Base-by-base conservation (phyloP, 2,329 filamentous ascomycete genomes). In the Elsinoe fawcettii region DNA sequence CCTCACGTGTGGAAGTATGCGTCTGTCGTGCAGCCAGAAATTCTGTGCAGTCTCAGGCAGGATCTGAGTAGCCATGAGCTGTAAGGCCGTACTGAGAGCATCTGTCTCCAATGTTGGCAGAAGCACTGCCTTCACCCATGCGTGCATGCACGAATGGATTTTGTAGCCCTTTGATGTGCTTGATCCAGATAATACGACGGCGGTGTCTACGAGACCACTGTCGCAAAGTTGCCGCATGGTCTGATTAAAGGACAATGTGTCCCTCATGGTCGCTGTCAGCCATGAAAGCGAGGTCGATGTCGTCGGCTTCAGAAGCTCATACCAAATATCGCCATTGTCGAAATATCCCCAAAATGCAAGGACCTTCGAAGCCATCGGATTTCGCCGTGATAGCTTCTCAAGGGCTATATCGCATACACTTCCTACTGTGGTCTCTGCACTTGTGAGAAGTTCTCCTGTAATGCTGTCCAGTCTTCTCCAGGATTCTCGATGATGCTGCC, bases 401-500 rank as follows among this genome's bases (percentile, higher is more conserved):
- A 68, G 68, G 3, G 65, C 68, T 27, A 70, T 65, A 14, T 61
- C 62, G 67, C 64, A 70, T 14, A 65, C 69, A n/a, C 64, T 67
- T 59, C 65, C 64, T 41, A 71, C 58, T 56, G 59, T 67, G 49
- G 64, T 58, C 7, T 66, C 51, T 41, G 39, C 36, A 5, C 12
- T 18, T 8, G 12, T 37, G 12, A 32, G 32, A 3, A 39, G 8
- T 1, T 54, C 22, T 8, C 11, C 22, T 14, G 51, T 54, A 16
- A 34, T 5, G n/a, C 8, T 9, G 16, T 51, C 25, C 2, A 49
- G 58, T 49, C 11, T 25, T 14, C 41, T 20, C 61, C 58, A 61
- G 6, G 44, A 55, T 11, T 39, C 55, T 12, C 44, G 34, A 39
- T 60, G 61, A 25, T 54, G 43, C 18, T 60, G 46, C 32, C 56